Percentiles rank a stretch among this genome's conserved stretches.
These are phyloP conservation scores for Gastrolobium bilobum DNA, from an alignment of 306 rosid species.

Conservation along the genomic window DNA sequence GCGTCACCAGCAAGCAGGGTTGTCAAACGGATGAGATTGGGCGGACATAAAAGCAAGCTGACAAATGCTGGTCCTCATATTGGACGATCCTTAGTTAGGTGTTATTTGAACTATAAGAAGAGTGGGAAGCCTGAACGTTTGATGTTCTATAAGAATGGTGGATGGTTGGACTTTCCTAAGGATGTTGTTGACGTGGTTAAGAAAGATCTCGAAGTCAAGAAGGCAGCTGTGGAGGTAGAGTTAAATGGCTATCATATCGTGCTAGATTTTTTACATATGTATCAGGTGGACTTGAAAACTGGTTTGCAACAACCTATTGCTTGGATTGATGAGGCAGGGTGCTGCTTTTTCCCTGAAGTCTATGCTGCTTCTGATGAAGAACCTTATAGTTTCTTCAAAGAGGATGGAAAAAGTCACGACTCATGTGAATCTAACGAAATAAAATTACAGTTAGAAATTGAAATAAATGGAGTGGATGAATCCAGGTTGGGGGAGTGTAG, in stretches of 20 bases:
- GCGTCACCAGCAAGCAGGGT: conserved; percentile 31
- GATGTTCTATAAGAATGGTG: conserved; percentile 76
- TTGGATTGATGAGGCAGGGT: conserved; percentile 88
- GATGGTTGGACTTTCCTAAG: conserved; percentile 76
- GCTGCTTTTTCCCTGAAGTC: conserved; percentile 89
- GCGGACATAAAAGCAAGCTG: conserved; percentile 44
- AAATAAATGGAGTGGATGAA: conserved; percentile 65
- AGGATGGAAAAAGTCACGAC: conserved; percentile 42
- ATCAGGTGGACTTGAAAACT: conserved; percentile 71
- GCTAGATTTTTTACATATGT: conserved; percentile 90
- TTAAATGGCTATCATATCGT: conserved; percentile 63
- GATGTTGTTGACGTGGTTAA: conserved; percentile 68
- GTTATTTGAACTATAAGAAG: conserved; percentile 70
- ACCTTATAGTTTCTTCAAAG: conserved; percentile 42
- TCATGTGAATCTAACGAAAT: conserved; percentile 63
- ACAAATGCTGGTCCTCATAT: conserved; percentile 49
- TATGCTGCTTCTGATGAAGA: conserved; percentile 56
- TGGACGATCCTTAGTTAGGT: conserved; percentile 55
- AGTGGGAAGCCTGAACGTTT: conserved; percentile 80
- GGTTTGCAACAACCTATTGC: conserved; percentile 80
- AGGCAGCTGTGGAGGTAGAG: conserved; percentile 71
- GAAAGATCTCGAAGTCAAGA: conserved; percentile 72
- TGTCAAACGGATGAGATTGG: conserved; percentile 66
- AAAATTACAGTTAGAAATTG: conserved; percentile 82
- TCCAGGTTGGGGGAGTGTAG: conserved; percentile 70